Percentiles rank a stretch among this genome's conserved stretches.
These are phyloP conservation scores for Pestalotiopsis sp. DNA, from an alignment of 2,329 filamentous ascomycete genomes.

Conservation along the genomic window DNA sequence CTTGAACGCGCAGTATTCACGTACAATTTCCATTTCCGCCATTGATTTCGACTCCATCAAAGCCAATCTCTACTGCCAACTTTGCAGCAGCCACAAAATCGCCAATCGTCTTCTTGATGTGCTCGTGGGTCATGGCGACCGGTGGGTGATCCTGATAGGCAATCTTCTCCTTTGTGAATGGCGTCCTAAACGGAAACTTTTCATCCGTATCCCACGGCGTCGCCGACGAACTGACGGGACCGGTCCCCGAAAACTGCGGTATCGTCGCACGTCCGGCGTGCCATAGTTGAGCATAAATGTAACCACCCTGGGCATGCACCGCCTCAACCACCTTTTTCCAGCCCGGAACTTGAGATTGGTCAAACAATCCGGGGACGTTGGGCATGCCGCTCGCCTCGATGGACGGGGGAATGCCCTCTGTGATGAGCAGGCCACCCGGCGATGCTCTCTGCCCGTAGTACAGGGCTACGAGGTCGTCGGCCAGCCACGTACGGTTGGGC, in stretches of 20 bases:
- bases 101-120: slow-evolving; percentile 26
- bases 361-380: slow-evolving; percentile 59
- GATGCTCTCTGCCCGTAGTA: slow-evolving; percentile 46
- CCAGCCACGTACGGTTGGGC: slow-evolving; percentile 52
- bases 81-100: slow-evolving; percentile 27
- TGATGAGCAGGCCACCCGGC: slow-evolving; percentile 43
- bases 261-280: slow-evolving; percentile 51
- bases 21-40: slow-evolving; percentile 24
- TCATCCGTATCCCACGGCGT: slow-evolving; percentile 22
- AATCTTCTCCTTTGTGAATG: slow-evolving; percentile 17
- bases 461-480: slow-evolving; percentile 40
- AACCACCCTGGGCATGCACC: slow-evolving; percentile 60
- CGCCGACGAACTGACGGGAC: slow-evolving; percentile 15
- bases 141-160: slow-evolving; percentile 35
- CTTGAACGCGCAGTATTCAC: not conserved
- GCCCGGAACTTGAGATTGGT: slow-evolving; percentile 49
- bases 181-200: slow-evolving; percentile 23
- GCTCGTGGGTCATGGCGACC: slow-evolving; percentile 37
- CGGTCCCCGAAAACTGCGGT: slow-evolving; percentile 19
- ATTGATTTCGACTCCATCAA: slow-evolving; percentile 49
- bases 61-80: slow-evolving; percentile 40
- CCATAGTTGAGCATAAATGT: slow-evolving; percentile 65
- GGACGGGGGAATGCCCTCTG: slow-evolving; percentile 50
- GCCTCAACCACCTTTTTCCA: slow-evolving; percentile 62
- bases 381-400: slow-evolving; percentile 32